phyloP scores from a whole-genome alignment of 495 filamentous ascomycete species.

The Hypoxylon intermedium region DNA sequence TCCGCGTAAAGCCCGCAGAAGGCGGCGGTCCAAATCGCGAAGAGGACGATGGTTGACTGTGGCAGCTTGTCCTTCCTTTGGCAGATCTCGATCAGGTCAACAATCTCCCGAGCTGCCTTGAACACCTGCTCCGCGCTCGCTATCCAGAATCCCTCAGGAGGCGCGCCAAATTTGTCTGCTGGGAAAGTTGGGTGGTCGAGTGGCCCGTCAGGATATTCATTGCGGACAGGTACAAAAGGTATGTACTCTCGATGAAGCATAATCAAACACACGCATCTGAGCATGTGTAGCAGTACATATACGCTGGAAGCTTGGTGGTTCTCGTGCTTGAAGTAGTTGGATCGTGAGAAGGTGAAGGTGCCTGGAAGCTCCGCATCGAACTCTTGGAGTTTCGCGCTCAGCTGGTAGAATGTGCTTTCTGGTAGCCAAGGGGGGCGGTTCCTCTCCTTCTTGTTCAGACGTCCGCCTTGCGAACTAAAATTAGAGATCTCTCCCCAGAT shows the following conservation, averaged over 20 bases:
- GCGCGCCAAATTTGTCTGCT: conserved; percentile 55
- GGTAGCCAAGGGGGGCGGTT: conserved; percentile 68
- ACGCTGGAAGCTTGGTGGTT: conserved; percentile 74
- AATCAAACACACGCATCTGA: conserved; percentile 77
- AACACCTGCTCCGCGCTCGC: conserved; percentile 77
- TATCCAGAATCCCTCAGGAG: conserved; percentile 71
- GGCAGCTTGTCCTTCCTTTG: conserved; percentile 70
- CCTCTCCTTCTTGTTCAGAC: conserved; percentile 60
- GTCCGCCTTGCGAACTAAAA: conserved; percentile 76
- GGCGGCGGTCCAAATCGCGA: conserved; percentile 81
- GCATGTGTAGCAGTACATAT: conserved; percentile 80
- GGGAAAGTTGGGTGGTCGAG: conserved; percentile 73
- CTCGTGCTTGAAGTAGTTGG: conserved; percentile 83
- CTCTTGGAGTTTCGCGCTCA: conserved; percentile 65
- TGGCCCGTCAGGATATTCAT: conserved; percentile 71
- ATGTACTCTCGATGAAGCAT: conserved; percentile 83
- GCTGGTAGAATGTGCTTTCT: conserved; percentile 66
- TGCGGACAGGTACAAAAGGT: conserved; percentile 79
- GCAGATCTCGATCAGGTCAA: conserved; percentile 77
- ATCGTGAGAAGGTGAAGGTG: conserved; percentile 72
- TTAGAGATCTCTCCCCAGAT: conserved; percentile 80
- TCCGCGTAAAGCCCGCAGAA: conserved; percentile 74
- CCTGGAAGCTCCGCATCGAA: conserved; percentile 74
- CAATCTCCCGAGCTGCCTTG: conserved; percentile 73
- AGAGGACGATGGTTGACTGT: conserved; percentile 81